Evolutionary conservation across 1,139 yeast species (phyloP), one percentile per base, ranked within the genome.

Genomic region (Hansenula sp.): DNA sequence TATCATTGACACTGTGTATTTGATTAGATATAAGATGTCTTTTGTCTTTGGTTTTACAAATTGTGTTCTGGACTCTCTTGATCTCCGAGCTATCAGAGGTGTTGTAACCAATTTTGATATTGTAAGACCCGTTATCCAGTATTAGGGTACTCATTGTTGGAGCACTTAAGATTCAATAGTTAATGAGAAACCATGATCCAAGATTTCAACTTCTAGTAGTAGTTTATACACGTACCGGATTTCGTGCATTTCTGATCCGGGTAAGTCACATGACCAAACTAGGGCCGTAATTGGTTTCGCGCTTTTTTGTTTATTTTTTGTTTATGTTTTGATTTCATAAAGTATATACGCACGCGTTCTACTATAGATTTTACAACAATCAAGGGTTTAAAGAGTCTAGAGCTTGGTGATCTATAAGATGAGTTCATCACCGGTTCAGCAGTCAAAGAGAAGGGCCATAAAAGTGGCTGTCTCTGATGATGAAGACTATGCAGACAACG

Each of bases 41-140:
- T 29, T 90, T 86, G 61, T 89, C 96, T 48, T 79, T 79, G 3
- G 96, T 83, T 46, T 83, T 73, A 13, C 85, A 71, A 9, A 92
- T 62, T 19, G 90, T 75, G 56, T 94, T 94, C 20, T 80, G 78
- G 3, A 86, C 75, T 16, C 66, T 67, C 9, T 62, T 53, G 0
- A 90, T 86, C 1, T 44, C 37, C 32, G 49, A 54, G 5, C 38
- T 43, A 0, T 54, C 61, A 4, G 64, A 68, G 4, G 64, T 58
- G 7, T 71, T 66, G 41, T 66, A 71, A 0, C 97, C 97, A 19
- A 85, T 78, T 58, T 92, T 92, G 44, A 92, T 71, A 48, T 77
- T 77, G 57, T 85, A 86, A 0, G 95, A 81, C 3, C 98, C 98
- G 66, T 92, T 92, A 55, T 92, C 98, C 27, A 92, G 62, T 4